Conservation (phyloP, 2,329 filamentous ascomycete species). For the Zymoseptoria brevis region DNA sequence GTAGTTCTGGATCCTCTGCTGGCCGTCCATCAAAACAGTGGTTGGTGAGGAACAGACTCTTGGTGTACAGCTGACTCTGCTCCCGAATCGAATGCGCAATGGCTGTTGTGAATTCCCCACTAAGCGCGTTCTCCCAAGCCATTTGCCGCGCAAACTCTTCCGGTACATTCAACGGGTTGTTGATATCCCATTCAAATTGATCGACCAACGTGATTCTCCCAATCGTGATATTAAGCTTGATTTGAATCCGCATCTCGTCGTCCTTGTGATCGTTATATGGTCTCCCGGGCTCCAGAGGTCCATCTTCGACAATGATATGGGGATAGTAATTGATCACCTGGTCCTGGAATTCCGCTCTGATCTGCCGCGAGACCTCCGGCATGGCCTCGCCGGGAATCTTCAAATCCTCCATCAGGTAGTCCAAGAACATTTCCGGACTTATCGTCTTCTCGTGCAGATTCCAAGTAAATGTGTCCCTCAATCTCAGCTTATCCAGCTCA, state of each 20-base stretch:
- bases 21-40: constrained; percentile 93
- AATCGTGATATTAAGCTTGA: constrained; percentile 97
- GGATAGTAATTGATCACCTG: constrained; percentile 92
- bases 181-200: constrained; percentile 99
- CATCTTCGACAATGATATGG: constrained; percentile 81
- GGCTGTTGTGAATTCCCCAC: constrained; percentile 91
- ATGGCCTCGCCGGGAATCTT: constrained; percentile 62
- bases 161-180: constrained; percentile 85
- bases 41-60: constrained; percentile 83
- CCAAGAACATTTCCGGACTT: constrained; percentile 71
- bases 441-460: constrained; percentile 89
- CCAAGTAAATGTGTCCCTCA: constrained; percentile 97
- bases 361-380: constrained; percentile 44
- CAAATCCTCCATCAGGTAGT: constrained; percentile 82
- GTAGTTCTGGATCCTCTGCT: constrained; percentile 83
- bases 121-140: constrained; percentile 80
- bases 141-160: constrained; percentile 90
- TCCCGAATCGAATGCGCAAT: constrained; percentile 97
- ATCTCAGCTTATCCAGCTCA: constrained; percentile 88
- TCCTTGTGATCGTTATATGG: constrained; percentile 96
- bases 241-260: constrained; percentile 92
- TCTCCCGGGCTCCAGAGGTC: constrained; percentile 78
- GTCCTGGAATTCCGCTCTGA: constrained; percentile 74
- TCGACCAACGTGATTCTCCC: constrained; percentile 89
- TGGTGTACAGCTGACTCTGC: constrained; percentile 88